Conservation (phyloP, 208 protist genomes). For the Naegleria gruberi region DNA sequence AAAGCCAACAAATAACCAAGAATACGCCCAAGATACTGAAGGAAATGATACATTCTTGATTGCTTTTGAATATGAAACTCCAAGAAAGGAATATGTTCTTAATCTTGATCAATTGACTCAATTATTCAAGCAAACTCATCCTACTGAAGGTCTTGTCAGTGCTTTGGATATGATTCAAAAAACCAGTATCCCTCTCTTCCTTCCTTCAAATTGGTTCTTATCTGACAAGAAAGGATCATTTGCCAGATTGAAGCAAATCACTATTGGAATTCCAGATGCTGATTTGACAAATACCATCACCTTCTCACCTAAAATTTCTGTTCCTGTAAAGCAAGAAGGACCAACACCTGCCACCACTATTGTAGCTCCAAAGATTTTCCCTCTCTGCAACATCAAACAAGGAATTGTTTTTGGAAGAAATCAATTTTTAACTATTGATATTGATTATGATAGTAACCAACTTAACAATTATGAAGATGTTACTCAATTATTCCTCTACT, state of each 20-base stretch:
- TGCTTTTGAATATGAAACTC: not conserved
- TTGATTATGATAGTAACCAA: not conserved
- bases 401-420: not conserved
- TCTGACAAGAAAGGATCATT: not conserved
- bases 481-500: not conserved
- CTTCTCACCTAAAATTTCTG: not conserved
- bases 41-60: not conserved
- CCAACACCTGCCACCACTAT: not conserved
- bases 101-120: not conserved
- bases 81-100: not conserved
- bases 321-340: not conserved
- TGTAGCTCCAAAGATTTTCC: not conserved
- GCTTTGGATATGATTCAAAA: not conserved
- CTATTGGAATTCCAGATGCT: not conserved
- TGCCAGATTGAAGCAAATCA: not conserved
- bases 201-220: not conserved
- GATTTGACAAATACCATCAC: not conserved
- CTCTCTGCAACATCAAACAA: not conserved
- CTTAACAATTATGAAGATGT: not conserved
- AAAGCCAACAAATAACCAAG: no score
- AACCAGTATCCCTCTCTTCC: not conserved
- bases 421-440: not conserved
- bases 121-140: not conserved
- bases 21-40: not conserved
- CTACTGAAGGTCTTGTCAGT: not conserved